These are phyloP conservation scores for Pseudohyphozyma bogoriensis DNA, from an alignment of 768 basidiomycete genomes.

Conservation along the genomic window DNA sequence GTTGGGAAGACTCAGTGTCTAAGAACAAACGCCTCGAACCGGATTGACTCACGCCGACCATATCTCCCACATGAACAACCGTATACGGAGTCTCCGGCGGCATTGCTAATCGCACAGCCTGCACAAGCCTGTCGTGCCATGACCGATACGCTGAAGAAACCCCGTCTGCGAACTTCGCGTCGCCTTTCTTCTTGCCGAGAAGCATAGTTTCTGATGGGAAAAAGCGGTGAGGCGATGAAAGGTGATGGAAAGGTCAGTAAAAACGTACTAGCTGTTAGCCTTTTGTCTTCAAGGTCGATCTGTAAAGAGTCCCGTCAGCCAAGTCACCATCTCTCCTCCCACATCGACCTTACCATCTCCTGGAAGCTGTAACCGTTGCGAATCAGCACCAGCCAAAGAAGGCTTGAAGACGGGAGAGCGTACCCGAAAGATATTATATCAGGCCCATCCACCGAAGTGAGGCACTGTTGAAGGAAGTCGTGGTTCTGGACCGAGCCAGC, in stretches of 20 bases:
- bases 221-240: neutral
- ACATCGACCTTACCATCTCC: slow-evolving; percentile 47
- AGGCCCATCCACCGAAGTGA: slow-evolving; percentile 61
- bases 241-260: neutral
- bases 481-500: slow-evolving; percentile 55
- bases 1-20: neutral
- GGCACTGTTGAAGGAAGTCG: slow-evolving; percentile 65
- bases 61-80: slow-evolving; percentile 70
- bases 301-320: too few relatives aligned
- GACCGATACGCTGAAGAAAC: slow-evolving; percentile 76
- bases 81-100: slow-evolving; percentile 65
- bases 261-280: slow-evolving; percentile 62
- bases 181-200: slow-evolving; percentile 58
- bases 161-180: slow-evolving; percentile 59
- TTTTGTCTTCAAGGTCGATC: slow-evolving; percentile 86
- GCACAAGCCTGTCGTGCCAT: slow-evolving; percentile 72
- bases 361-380: too few relatives aligned
- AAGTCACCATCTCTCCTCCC: too few relatives aligned
- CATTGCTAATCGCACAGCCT: slow-evolving; percentile 64
- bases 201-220: slow-evolving; percentile 58
- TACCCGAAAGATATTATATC: slow-evolving; percentile 91
- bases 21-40: neutral
- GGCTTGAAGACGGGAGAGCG: too few relatives aligned
- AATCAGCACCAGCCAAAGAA: too few relatives aligned
- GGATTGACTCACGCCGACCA: slow-evolving; percentile 55